Base-by-base conservation (phyloP, 1,284 basidiomycete genomes). In the Leccinum holopus region DNA sequence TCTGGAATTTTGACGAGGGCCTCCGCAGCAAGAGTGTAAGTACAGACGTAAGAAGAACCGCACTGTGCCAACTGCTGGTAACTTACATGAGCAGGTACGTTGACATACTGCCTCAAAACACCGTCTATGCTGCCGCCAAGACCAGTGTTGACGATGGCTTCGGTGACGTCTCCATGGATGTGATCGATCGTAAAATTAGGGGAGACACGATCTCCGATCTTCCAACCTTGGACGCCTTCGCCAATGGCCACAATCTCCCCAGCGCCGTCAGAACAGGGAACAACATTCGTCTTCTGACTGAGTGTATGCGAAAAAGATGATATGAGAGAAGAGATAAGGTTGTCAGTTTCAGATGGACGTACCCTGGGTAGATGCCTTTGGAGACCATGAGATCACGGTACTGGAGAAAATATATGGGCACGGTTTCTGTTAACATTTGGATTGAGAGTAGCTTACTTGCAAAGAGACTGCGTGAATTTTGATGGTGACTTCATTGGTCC, bases 261-360 rank as follows among this genome's bases (percentile, higher is more conserved):
- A 14, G 87, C 86, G 65, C 82, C 80, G 67, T 90, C 87, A 5
- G 86, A 88, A 69, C 80, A 77, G 1, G 86, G 85, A 16, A 87
- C 77, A 3, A 82, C 66, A 47, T 82, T 70, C 3, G 70, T 62
- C 66, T 52, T 63, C 56, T 73, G 61, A 14, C 64, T 68, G 49
- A 52, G 39, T 4, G 41, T 25, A 7, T 18, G 7, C 10, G 7
- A 21, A 25, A 30, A 32, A 16, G 14, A 8, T 21, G 9, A 16
- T 11, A 18, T 47, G 44, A 18, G 12, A 41, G 55, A 28, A 8
- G 25, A 16, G 18, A 55, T 14, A 21, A 28, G 14, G 9, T 9
- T 16, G 14, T 10, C 30, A n/a, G 3, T 44, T 18, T 18, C 6
- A 18, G 60, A 32, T 10, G 11, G 28, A 67, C 63, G 56, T 49